Conservation (phyloP, 805 yeast species). For the Wickerhamomyces hampshirensis region DNA sequence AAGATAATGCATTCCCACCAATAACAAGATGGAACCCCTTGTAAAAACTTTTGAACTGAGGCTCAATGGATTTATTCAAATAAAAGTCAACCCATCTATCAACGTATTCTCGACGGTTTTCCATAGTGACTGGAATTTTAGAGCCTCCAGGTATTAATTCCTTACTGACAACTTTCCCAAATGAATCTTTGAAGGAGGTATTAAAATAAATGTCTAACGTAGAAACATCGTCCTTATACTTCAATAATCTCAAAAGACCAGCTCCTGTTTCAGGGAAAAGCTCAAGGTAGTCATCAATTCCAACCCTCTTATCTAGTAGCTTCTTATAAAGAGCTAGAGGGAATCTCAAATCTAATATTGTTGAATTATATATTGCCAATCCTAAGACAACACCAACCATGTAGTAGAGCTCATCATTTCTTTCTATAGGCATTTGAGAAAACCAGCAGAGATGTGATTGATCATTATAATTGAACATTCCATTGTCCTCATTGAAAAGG, state of each 20-base stretch:
- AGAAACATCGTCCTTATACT: conserved; percentile 41
- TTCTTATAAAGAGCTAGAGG: conserved; percentile 78
- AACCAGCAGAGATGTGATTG: conserved; percentile 80
- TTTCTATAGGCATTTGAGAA: conserved; percentile 39
- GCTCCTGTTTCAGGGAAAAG: conserved; percentile 64
- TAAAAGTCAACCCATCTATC: conserved; percentile 57
- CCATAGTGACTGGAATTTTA: conserved; percentile 45
- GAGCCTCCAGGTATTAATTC: conserved; percentile 61
- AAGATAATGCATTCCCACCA: conserved; percentile 73
- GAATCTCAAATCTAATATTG: conserved; percentile 73
- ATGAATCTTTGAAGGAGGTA: conserved; percentile 43
- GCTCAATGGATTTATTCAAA: conserved; percentile 47
- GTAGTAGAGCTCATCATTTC: conserved; percentile 53
- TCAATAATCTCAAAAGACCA: conserved; percentile 43
- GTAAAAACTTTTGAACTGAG: conserved; percentile 53
- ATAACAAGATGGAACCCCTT: conserved; percentile 73
- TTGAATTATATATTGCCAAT: conserved; percentile 85
- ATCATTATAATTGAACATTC: conserved; percentile 60
- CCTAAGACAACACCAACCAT: conserved; percentile 85
- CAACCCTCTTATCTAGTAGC: conserved; percentile 49
- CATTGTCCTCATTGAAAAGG: conserved; percentile 62
- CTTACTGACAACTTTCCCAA: conserved; percentile 37
- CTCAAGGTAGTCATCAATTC: conserved; percentile 59
- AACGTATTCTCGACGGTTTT: conserved; percentile 58
- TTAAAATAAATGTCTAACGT: conserved; percentile 60